These are phyloP conservation scores for Raphanus raphanistrum DNA, from an alignment of 345 rosid species.

Conservation along the genomic window DNA sequence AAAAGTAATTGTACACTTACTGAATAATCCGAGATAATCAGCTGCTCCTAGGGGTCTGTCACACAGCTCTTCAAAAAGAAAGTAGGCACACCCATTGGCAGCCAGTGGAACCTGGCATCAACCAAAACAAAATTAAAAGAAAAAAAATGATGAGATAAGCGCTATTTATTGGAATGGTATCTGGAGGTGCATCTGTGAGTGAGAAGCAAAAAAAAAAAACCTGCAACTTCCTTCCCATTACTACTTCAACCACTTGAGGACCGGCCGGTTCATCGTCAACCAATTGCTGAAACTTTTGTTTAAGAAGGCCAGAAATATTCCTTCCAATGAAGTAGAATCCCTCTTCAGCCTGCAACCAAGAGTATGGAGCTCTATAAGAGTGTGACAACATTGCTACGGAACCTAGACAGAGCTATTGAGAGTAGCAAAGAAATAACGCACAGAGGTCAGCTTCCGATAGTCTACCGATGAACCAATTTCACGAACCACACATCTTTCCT, in stretches of 20 bases:
- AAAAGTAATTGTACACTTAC: constrained; percentile 50
- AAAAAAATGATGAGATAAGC: background rate
- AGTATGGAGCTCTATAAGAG: constrained; percentile 22
- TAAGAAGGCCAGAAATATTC: constrained; percentile 56
- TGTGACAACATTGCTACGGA: background rate
- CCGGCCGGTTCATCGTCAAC: constrained; percentile 53
- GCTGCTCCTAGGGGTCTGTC: constrained; percentile 95
- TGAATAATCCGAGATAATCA: constrained; percentile 92
- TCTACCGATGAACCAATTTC: constrained; percentile 92
- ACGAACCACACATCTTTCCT: constrained; percentile 89
- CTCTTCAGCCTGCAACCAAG: constrained; percentile 65
- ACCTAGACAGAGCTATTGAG: background rate
- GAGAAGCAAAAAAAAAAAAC: constrained; percentile 34
- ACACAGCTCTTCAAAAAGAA: constrained; percentile 87
- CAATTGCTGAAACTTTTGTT: constrained; percentile 66
- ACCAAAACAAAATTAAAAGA: background rate
- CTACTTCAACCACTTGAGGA: constrained; percentile 79
- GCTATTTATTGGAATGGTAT: constrained; percentile 3
- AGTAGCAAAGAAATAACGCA: constrained; percentile 25
- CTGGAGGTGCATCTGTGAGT: background rate
- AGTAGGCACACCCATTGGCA: constrained; percentile 93
- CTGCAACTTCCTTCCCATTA: constrained; percentile 91
- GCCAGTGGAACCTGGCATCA: constrained; percentile 67
- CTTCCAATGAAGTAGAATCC: constrained; percentile 89
- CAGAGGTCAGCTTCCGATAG: constrained; percentile 87